Evolutionary conservation across 2,329 filamentous ascomycete genomes (phyloP).

Genomic region (Aspergillus quadrilineatus): DNA sequence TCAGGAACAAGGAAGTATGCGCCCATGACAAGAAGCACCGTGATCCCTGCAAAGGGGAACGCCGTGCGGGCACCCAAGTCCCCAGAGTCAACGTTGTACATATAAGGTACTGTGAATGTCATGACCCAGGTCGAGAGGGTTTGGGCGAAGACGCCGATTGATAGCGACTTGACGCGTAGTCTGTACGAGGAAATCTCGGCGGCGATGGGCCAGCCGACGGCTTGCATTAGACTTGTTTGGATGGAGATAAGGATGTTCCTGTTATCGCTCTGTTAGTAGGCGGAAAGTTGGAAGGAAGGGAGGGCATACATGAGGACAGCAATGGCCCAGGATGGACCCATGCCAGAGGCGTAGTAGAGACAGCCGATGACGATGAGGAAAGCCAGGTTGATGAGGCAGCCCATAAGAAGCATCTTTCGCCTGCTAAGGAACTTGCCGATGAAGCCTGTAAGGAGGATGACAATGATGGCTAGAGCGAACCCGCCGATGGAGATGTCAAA

Average conservation of each 20-base stretch:
- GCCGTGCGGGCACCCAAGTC: slow-evolving; percentile 2
- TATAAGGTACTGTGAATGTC: slow-evolving; percentile 3
- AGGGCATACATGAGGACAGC: slow-evolving; percentile 17
- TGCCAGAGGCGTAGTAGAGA: slow-evolving; percentile 13
- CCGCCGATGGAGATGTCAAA: slow-evolving; percentile 22
- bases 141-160: slow-evolving; percentile 4
- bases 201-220: slow-evolving; percentile 8
- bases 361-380: slow-evolving; percentile 17
- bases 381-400: slow-evolving; percentile 10
- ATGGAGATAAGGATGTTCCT: slow-evolving; percentile 6
- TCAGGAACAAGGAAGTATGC: slow-evolving; percentile 2
- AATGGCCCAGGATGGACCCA: slow-evolving; percentile 15
- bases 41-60: slow-evolving; percentile 2
- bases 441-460: slow-evolving; percentile 12
- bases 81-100: slow-evolving; percentile 7
- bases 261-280: not conserved
- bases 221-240: slow-evolving; percentile 7
- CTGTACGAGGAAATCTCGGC: slow-evolving; percentile 4
- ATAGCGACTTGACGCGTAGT: slow-evolving; percentile 1
- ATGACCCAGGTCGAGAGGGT: slow-evolving; percentile 2
- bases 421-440: slow-evolving; percentile 1
- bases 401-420: slow-evolving; percentile 3
- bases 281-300: not conserved
- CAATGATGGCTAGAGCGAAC: slow-evolving; percentile 15
- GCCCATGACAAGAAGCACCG: not conserved